phyloP scores from a whole-genome alignment of 2,329 filamentous ascomycete species.

The Ophiostoma sp. region DNA sequence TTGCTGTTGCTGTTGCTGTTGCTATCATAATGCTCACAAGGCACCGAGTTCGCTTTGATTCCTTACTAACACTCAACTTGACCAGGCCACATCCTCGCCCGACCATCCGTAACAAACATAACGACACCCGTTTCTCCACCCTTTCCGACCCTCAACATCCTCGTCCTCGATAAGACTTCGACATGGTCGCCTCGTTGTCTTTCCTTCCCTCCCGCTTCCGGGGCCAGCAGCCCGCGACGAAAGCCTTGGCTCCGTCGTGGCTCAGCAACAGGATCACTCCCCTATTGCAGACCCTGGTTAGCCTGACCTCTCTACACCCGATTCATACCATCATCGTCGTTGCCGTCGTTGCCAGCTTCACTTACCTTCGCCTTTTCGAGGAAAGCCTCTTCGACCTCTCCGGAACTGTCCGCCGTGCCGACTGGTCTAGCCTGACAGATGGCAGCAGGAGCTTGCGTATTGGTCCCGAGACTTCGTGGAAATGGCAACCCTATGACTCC shows the following conservation, averaged over 20 bases:
- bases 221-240: conserved; percentile 48
- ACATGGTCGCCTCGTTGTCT: conserved; percentile 42
- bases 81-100: neutral
- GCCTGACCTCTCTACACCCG: conserved; percentile 81
- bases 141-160: neutral
- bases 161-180: conserved; percentile 4
- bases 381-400: conserved; percentile 74
- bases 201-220: conserved; percentile 58
- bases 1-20: too few relatives aligned
- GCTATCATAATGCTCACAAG: neutral
- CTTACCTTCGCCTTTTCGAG: conserved; percentile 87
- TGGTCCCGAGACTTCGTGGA: conserved; percentile 76
- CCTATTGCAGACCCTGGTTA: conserved; percentile 69
- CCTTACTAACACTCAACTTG: neutral
- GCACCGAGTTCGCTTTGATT: conserved; percentile 1
- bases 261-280: conserved; percentile 63
- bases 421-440: conserved; percentile 71
- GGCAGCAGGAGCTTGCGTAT: conserved; percentile 72
- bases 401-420: conserved; percentile 56
- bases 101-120: neutral
- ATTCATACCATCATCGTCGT: conserved; percentile 92
- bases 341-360: conserved; percentile 84
- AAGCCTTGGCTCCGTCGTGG: conserved; percentile 49
- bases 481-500: conserved; percentile 73
- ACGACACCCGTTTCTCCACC: neutral